Percentiles rank a stretch among this genome's conserved stretches.
Evolutionary conservation across 495 filamentous ascomycete genomes (phyloP).

Genomic region (Penicillium paradoxum): DNA sequence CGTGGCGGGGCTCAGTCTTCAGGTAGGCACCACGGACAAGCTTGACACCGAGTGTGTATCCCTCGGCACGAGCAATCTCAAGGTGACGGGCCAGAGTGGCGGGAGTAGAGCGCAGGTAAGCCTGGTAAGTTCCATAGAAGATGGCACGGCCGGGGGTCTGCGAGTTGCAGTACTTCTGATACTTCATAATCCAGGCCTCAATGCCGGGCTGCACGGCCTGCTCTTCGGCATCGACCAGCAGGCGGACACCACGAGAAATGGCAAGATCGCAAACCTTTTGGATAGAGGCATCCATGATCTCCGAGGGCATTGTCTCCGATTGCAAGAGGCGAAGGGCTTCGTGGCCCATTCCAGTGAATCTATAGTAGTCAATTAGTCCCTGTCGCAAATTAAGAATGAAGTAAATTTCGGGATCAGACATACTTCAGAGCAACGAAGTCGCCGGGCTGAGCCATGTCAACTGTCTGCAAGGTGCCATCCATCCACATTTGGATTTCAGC

Average conservation of each 20-base stretch:
- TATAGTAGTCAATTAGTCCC: slow-evolving; percentile 17
- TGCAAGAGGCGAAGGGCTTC: slow-evolving; percentile 64
- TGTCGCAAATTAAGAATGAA: background rate
- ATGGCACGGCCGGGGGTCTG: slow-evolving; percentile 54
- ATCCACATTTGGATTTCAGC: slow-evolving; percentile 69
- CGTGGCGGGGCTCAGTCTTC: slow-evolving; percentile 66
- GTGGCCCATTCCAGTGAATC: slow-evolving; percentile 84
- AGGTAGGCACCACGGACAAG: slow-evolving; percentile 91
- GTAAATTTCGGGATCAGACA: slow-evolving; percentile 16
- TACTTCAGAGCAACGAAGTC: slow-evolving; percentile 88
- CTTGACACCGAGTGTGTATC: slow-evolving; percentile 82
- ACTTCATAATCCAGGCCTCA: slow-evolving; percentile 75
- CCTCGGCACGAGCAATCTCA: slow-evolving; percentile 56
- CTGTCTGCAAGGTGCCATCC: slow-evolving; percentile 68
- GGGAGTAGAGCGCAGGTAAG: slow-evolving; percentile 72
- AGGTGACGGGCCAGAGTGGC: slow-evolving; percentile 62
- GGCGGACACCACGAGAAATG: slow-evolving; percentile 57
- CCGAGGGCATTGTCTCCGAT: slow-evolving; percentile 51
- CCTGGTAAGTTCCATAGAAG: slow-evolving; percentile 76
- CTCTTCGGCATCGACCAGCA: slow-evolving; percentile 93
- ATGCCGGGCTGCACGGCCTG: slow-evolving; percentile 75
- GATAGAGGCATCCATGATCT: slow-evolving; percentile 63
- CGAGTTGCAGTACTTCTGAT: slow-evolving; percentile 75
- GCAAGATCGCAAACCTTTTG: slow-evolving; percentile 73
- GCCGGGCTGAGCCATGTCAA: slow-evolving; percentile 64